Base-by-base conservation (phyloP, 2,329 filamentous ascomycete species). In the Beauveria sp. region DNA sequence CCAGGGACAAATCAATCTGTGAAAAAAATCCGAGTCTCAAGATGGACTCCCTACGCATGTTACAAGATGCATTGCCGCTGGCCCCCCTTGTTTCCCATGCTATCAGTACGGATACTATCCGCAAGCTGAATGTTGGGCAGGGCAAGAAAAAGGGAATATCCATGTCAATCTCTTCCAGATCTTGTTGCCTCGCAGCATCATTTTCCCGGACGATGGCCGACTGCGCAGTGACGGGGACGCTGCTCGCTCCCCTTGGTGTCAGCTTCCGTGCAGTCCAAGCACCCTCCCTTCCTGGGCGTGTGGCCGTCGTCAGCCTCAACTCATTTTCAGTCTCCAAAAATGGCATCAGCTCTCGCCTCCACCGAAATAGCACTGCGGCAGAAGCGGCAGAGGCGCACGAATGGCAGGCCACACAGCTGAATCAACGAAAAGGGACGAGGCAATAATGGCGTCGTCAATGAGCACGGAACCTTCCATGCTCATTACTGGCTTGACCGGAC, bases 201-300 rank as follows among this genome's bases (percentile, higher is more conserved):
- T n/a, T 59, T 22, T 43, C 54, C 34, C 56, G 56, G 56, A 60
- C 56, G 56, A 60, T 60, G 56, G 48, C 56, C 56, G 56, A 60
- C 40, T 52, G 56, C 46, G 38, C 56, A 24, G 22, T 14, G 56
- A 51, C 43, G 10, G 34, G 43, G 55, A 26, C 12, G 18, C 45
- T 54, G 31, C 38, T 50, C 43, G n/a, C 45, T 49, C 55, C 45
- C n/a, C 5, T 50, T 50, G 20, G 55, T 20, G 22, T 58, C 50
- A 58, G 55, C 31, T 49, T 42, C 6, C 18, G 28, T 46, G 40
- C 7, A 45, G 28, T 28, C 45, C 42, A 57, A 48, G 43, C 42
- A 58, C 24, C 31, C 31, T 34, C 31, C 31, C 31, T 34, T 5
- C 1, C 31, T n/a, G 55, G 53, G 55, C 20, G 31, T 38, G 26